Conservation (phyloP, 1,284 basidiomycete genomes). For the Phylloporus gajari region DNA sequence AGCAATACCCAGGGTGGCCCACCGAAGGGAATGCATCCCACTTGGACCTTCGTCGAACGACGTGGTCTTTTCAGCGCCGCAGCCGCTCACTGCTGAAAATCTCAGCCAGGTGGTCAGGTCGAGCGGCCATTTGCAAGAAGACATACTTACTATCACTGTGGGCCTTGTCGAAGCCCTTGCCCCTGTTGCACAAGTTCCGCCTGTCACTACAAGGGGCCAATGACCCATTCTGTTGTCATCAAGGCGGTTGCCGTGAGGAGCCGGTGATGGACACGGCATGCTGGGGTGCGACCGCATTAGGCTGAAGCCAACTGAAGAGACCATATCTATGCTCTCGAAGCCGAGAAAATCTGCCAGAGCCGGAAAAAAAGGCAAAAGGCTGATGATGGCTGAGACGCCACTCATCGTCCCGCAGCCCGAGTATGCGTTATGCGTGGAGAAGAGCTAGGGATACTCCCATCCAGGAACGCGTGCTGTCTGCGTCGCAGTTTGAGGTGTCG, state of each 20-base stretch:
- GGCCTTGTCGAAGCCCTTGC: slow-evolving; percentile 19
- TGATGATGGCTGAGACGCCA: slow-evolving; percentile 58
- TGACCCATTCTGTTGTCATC: too few relatives aligned
- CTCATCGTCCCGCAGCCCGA: slow-evolving; percentile 49
- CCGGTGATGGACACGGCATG: neutral
- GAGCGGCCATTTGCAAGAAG: slow-evolving; percentile 39
- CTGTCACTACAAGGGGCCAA: too few relatives aligned
- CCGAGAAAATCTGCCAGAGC: slow-evolving; percentile 45
- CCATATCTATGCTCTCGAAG: too few relatives aligned
- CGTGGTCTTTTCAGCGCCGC: too few relatives aligned
- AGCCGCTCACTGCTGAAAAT: slow-evolving; percentile 18
- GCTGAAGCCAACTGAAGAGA: too few relatives aligned
- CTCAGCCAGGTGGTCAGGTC: slow-evolving; percentile 39
- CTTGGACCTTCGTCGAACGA: slow-evolving; percentile 29
- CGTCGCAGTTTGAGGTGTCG: slow-evolving; percentile 29
- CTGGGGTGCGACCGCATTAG: too few relatives aligned
- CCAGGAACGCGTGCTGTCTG: neutral
- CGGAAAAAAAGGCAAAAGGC: too few relatives aligned
- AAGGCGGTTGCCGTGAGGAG: neutral
- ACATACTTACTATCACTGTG: slow-evolving; percentile 43
- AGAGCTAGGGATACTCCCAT: slow-evolving; percentile 18
- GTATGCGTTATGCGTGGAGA: slow-evolving; percentile 15
- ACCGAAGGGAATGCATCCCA: too few relatives aligned
- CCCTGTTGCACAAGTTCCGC: slow-evolving; percentile 1
- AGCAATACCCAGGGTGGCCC: too few relatives aligned